phyloP scores from a whole-genome alignment of 345 rosid genomes.

The Brassica rapa region DNA sequence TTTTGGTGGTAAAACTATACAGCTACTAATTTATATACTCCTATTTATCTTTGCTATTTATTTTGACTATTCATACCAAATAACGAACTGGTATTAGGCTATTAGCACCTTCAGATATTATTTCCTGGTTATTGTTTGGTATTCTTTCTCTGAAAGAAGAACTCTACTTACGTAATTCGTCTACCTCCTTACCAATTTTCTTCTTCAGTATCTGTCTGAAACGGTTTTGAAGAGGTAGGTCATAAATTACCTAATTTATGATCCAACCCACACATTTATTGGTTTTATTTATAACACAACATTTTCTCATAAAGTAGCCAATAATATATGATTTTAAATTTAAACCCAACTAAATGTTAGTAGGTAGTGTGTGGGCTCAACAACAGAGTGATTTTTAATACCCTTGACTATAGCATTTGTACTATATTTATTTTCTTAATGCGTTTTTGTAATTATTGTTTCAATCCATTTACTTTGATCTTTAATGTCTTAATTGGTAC shows the following conservation, averaged over 20 bases:
- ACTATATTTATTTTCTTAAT: too few relatives aligned
- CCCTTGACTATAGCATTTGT: too few relatives aligned
- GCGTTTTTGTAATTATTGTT: not conserved
- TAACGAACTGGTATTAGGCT: not conserved
- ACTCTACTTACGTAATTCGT: not conserved
- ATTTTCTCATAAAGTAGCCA: not conserved
- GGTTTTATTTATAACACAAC: not conserved
- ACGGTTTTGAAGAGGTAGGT: not conserved
- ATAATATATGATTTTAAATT: not conserved
- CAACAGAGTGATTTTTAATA: not conserved
- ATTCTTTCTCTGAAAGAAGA: not conserved
- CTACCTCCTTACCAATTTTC: not conserved
- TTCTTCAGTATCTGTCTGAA: not conserved
- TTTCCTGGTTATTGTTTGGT: not conserved
- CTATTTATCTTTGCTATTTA: not conserved
- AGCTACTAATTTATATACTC: not conserved
- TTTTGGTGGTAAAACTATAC: not conserved
- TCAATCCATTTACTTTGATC: not conserved
- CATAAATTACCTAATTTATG: not conserved
- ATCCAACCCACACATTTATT: conserved; percentile 1
- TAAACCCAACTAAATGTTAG: not conserved
- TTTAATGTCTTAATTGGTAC: not conserved
- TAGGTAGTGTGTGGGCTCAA: conserved; percentile 1
- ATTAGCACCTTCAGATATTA: not conserved
- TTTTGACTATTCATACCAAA: not conserved